These are phyloP conservation scores for Hemileia vastatrix DNA, from an alignment of 1,284 basidiomycete genomes.

Conservation along the genomic window DNA sequence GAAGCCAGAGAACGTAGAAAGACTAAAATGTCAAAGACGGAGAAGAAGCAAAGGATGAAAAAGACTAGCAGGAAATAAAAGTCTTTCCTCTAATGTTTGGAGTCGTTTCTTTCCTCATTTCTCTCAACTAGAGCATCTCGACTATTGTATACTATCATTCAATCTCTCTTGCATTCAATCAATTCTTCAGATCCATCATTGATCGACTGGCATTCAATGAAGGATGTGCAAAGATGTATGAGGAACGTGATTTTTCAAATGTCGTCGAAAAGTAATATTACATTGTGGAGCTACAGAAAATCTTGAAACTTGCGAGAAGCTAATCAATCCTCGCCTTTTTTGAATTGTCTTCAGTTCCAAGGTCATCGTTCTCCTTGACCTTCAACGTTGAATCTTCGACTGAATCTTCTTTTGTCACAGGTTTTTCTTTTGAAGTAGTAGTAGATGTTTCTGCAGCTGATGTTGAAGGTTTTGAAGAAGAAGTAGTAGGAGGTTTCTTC, in stretches of 20 bases:
- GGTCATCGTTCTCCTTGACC: background rate
- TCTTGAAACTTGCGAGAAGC: too few relatives aligned
- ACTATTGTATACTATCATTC: too few relatives aligned
- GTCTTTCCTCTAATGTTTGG: too few relatives aligned
- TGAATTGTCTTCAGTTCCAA: background rate
- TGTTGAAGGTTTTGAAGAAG: background rate
- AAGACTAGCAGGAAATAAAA: conserved; percentile 32
- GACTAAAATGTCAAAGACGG: conserved; percentile 83
- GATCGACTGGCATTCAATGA: too few relatives aligned
- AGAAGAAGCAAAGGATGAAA: conserved; percentile 78
- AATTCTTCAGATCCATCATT: too few relatives aligned
- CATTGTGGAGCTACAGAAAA: too few relatives aligned
- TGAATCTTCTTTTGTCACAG: background rate
- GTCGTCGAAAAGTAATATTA: too few relatives aligned
- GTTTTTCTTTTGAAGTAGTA: background rate
- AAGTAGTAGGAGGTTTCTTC: background rate
- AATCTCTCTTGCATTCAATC: too few relatives aligned
- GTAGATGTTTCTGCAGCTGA: background rate
- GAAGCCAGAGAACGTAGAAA: conserved; percentile 78
- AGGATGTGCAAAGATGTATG: too few relatives aligned
- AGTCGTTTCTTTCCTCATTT: too few relatives aligned
- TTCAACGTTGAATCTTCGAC: background rate
- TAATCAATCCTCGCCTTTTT: background rate
- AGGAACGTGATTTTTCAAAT: too few relatives aligned
- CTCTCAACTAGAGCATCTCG: too few relatives aligned